These are phyloP conservation scores for Lentinula edodes DNA, from an alignment of 768 basidiomycete species.

Conservation along the genomic window DNA sequence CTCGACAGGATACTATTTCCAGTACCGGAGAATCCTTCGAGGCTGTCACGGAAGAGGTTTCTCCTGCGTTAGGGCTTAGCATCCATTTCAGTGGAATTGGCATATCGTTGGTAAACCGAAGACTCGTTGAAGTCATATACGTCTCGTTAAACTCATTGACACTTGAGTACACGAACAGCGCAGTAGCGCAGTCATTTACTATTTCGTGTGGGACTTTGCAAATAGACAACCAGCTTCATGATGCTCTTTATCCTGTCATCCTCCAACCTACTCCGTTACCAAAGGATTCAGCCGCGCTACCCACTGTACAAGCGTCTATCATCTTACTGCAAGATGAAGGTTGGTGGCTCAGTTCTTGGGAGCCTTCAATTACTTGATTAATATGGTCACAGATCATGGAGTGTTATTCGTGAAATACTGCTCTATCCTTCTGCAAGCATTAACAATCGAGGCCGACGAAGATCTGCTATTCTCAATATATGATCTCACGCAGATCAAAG, in stretches of 20 bases:
- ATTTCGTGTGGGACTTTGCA: constrained; percentile 84
- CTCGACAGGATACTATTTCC: constrained; percentile 65
- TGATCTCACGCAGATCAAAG: constrained; percentile 88
- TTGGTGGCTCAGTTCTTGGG: constrained; percentile 21
- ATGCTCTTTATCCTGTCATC: constrained; percentile 91
- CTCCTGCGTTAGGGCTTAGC: constrained; percentile 58
- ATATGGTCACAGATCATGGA: constrained; percentile 69
- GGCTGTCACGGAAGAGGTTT: constrained; percentile 70
- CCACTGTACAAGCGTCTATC: constrained; percentile 84
- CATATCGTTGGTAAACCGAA: constrained; percentile 84
- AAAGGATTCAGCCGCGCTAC: constrained; percentile 74
- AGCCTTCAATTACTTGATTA: not conserved
- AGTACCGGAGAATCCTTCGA: constrained; percentile 77
- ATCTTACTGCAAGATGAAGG: constrained; percentile 93
- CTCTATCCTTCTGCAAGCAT: constrained; percentile 85
- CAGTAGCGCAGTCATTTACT: constrained; percentile 73
- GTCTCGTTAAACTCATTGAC: constrained; percentile 72
- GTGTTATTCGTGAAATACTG: constrained; percentile 98
- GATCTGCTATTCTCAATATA: constrained; percentile 90
- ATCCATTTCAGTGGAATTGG: constrained; percentile 89
- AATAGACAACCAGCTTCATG: constrained; percentile 96
- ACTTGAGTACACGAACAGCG: constrained; percentile 79
- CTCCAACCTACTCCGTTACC: constrained; percentile 89
- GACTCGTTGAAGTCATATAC: constrained; percentile 87
- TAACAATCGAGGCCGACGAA: constrained; percentile 96